phyloP scores from a whole-genome alignment of 2,329 filamentous ascomycete species.

The Penicillium sp. region DNA sequence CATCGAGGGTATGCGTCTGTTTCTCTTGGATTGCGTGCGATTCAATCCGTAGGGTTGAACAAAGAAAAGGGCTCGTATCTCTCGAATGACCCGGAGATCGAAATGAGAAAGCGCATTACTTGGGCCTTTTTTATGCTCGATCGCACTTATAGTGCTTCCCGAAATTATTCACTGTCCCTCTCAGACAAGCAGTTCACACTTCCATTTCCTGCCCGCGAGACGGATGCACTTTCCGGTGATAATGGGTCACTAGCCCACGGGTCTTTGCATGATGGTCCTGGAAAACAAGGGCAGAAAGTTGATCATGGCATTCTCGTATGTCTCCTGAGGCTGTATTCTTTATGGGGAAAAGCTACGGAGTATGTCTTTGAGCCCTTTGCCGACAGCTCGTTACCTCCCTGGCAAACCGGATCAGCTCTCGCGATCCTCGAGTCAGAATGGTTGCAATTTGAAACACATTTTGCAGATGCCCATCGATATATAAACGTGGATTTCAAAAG shows the following conservation, averaged over 20 bases:
- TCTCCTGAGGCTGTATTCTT: conserved; percentile 23
- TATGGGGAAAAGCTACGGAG: conserved; percentile 30
- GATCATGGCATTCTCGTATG: conserved; percentile 26
- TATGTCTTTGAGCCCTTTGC: conserved; percentile 26
- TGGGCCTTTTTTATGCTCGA: conserved; percentile 32
- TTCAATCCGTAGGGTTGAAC: conserved; percentile 26
- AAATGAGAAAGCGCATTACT: conserved; percentile 21
- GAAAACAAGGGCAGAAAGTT: conserved; percentile 19
- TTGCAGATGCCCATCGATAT: conserved; percentile 30
- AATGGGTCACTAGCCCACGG: background rate
- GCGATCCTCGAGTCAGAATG: conserved; percentile 28
- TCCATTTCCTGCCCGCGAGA: conserved; percentile 16
- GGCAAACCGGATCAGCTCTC: conserved; percentile 27
- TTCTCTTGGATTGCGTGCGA: conserved; percentile 22
- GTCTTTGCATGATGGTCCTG: conserved; percentile 19
- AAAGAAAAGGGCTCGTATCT: conserved; percentile 14
- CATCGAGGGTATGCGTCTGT: conserved; percentile 24
- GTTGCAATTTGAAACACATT: conserved; percentile 30
- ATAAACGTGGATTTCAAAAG: conserved; percentile 28
- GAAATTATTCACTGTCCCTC: conserved; percentile 27
- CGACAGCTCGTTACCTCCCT: conserved; percentile 19
- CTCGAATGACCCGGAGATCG: conserved; percentile 6
- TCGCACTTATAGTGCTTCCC: conserved; percentile 27
- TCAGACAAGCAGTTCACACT: conserved; percentile 28
- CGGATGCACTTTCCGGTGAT: background rate